Conservation (phyloP, 768 basidiomycete species). For the Serpula lacrymans region DNA sequence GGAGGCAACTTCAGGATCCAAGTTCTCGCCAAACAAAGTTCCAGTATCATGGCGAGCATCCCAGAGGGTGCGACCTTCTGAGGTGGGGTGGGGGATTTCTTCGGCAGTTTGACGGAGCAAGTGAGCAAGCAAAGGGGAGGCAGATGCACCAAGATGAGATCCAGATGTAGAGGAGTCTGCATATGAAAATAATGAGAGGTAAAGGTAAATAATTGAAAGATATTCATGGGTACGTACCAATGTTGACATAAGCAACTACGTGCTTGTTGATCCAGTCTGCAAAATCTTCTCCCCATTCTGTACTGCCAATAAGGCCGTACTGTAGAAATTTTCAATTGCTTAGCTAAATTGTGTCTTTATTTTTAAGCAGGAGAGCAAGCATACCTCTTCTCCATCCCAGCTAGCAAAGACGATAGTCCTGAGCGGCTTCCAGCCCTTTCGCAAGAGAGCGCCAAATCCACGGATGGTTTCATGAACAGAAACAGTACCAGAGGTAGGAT, state of each 20-base stretch:
- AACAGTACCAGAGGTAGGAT: conserved; percentile 79
- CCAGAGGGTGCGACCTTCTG: conserved; percentile 67
- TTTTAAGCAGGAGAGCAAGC: background rate
- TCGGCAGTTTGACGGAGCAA: conserved; percentile 66
- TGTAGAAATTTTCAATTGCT: conserved; percentile 12
- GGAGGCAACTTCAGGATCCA: conserved; percentile 25
- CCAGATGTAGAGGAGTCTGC: conserved; percentile 48
- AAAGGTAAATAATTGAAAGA: background rate
- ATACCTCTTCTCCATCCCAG: conserved; percentile 73
- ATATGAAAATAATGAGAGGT: background rate
- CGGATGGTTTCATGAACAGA: conserved; percentile 74
- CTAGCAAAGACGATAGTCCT: conserved; percentile 69
- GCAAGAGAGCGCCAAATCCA: conserved; percentile 65
- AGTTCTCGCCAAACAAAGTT: conserved; percentile 32
- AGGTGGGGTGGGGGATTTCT: conserved; percentile 71
- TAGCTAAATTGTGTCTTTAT: background rate
- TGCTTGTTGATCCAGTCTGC: conserved; percentile 48
- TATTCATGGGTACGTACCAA: conserved; percentile 33
- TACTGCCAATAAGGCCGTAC: conserved; percentile 56
- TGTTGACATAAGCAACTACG: conserved; percentile 62
- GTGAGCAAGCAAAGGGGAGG: conserved; percentile 81
- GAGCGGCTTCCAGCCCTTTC: conserved; percentile 80
- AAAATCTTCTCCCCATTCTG: conserved; percentile 72
- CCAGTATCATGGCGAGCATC: conserved; percentile 62
- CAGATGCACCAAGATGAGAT: conserved; percentile 47